Evolutionary conservation across 1,284 basidiomycete genomes (phyloP).

Genomic region (Boletus sp.): DNA sequence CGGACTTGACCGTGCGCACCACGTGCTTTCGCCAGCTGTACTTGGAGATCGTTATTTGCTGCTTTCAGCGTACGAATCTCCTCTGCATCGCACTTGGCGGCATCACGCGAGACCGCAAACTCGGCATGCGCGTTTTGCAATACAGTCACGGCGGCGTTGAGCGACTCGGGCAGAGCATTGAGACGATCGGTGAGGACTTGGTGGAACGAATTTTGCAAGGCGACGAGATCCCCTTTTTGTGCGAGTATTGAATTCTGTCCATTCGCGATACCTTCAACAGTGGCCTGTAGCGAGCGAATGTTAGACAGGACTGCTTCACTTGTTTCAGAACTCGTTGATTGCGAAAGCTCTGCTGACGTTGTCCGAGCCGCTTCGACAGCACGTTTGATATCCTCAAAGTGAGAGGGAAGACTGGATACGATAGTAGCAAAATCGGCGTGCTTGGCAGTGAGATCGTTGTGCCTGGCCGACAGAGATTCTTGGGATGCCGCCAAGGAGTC

Average conservation of each 20-base stretch:
- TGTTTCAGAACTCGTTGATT: slow-evolving; percentile 29
- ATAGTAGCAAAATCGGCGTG: slow-evolving; percentile 36
- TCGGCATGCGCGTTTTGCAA: slow-evolving; percentile 61
- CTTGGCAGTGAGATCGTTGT: slow-evolving; percentile 33
- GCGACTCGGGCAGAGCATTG: slow-evolving; percentile 51
- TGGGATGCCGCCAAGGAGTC: slow-evolving; percentile 44
- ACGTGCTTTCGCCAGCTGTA: slow-evolving; percentile 69
- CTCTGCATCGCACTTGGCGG: slow-evolving; percentile 58
- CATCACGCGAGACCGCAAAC: slow-evolving; percentile 51
- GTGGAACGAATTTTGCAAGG: slow-evolving; percentile 38
- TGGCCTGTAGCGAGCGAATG: slow-evolving; percentile 42
- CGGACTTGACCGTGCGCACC: slow-evolving; percentile 70
- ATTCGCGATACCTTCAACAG: slow-evolving; percentile 40
- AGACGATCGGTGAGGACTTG: slow-evolving; percentile 52
- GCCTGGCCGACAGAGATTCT: slow-evolving; percentile 38
- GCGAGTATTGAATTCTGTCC: slow-evolving; percentile 44
- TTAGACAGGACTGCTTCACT: slow-evolving; percentile 25
- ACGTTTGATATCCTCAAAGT: slow-evolving; percentile 40
- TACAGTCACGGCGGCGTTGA: slow-evolving; percentile 51
- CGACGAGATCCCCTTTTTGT: slow-evolving; percentile 46
- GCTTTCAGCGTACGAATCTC: slow-evolving; percentile 55
- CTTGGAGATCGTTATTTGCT: slow-evolving; percentile 60
- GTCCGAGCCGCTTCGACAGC: slow-evolving; percentile 30
- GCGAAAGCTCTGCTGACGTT: slow-evolving; percentile 3
- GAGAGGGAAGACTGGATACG: slow-evolving; percentile 42